phyloP scores from a whole-genome alignment of 805 yeast species.

The Candida odintsovae region DNA sequence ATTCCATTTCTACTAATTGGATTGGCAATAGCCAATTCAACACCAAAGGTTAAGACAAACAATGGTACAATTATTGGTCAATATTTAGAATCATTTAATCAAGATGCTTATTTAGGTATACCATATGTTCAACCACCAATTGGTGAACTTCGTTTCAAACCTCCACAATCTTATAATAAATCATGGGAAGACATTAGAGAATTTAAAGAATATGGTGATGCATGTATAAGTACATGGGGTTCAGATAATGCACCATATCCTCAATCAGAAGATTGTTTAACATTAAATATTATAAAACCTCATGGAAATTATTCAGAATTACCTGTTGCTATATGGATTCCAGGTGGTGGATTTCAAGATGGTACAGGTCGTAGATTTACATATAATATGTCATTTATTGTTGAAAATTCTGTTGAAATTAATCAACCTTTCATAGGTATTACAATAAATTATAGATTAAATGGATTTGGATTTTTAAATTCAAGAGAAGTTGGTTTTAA shows the following conservation, averaged over 20 bases:
- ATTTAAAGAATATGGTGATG: constrained; percentile 20
- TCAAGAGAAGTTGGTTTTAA: constrained; percentile 18
- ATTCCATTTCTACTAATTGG: no score
- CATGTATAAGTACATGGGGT: constrained; percentile 15
- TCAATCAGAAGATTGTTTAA: constrained; percentile 27
- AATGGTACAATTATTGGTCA: no score
- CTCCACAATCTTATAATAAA: constrained; percentile 13
- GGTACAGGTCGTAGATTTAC: constrained; percentile 21
- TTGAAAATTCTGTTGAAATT: constrained; percentile 13
- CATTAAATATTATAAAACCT: constrained; percentile 24
- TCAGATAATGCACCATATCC: constrained; percentile 7
- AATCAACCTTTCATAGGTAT: constrained; percentile 27
- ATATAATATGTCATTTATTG: constrained; percentile 15
- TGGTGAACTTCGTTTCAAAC: no score
- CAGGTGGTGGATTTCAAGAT: constrained; percentile 30
- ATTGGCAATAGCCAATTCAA: no score
- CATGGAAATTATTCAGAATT: constrained; percentile 6
- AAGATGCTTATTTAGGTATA: constrained; percentile 18
- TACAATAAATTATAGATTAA: constrained; percentile 32
- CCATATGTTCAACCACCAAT: constrained; percentile 28
- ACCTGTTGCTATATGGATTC: constrained; percentile 31
- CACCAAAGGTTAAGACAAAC: no score
- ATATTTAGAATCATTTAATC: constrained; percentile 8
- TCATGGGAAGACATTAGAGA: constrained; percentile 9
- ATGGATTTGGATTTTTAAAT: constrained; percentile 30